Evolutionary conservation across 2,329 filamentous ascomycete genomes (phyloP), one percentile per base, ranked within the genome.

Genomic region (Emericellopsis atlantica): DNA sequence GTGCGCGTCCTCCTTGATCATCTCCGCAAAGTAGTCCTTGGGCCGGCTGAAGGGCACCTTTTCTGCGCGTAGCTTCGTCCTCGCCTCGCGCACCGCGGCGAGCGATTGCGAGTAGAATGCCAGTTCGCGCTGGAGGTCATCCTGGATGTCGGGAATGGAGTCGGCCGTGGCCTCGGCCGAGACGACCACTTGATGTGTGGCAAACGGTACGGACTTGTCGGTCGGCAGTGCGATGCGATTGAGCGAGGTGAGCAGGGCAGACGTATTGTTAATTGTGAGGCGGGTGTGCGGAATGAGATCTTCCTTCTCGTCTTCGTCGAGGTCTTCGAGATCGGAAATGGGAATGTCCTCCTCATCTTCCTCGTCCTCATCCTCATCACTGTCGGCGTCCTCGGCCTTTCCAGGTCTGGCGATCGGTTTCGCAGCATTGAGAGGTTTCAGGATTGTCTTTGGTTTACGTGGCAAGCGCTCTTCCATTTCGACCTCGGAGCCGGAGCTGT

Each of bases 1-100:
- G 62, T 95, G 92, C 54, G 93, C 90, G 58, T 98, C 92, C 54
- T 82, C 86, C 76, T 96, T 96, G 54, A 95, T 81, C 89, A 96
- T 98, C 71, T 98, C 92, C 36, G 92, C 92, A 54, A 98, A 98
- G 67, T 94, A 98, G 65, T 98, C 92, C 42, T 77, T 81, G 4
- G 92, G 92, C 9, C 92, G 76, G 23, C 86, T 82, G 65, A 98
- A 98, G 6, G 84, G 76, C 1, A 90, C 74, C 8, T 82, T 82
- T 61, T 95, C 90, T 47, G 82, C 80, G 56, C 84, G 82, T 21
- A 98, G 72, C 46, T 80, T 67, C n/a, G 67, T 60, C 42, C 90
- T 82, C 3, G 78, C 92, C 45, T 76, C 66, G 48, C 80, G 76
- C 4, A 82, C 87, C 1, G 87, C 87, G 31, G 84, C 79, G 32